Evolutionary conservation across 106 monocot species (phyloP), one percentile per base, ranked within the genome.

Genomic region (Hemerocallis citrina): DNA sequence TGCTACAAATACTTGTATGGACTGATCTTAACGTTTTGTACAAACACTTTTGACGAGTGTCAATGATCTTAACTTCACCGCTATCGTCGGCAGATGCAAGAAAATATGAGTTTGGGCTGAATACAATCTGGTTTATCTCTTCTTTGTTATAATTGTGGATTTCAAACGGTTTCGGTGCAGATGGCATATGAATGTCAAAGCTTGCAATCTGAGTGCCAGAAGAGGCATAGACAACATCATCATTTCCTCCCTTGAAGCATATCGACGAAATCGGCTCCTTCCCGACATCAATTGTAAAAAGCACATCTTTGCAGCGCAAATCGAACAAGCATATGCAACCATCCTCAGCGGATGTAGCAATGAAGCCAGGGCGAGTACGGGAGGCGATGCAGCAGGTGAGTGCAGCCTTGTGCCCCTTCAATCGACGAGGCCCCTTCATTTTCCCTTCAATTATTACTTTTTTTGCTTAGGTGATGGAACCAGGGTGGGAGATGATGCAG

Each of bases 61-160:
- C 75, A 72, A 84, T 67, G 7, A 84, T 79, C 84, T 92, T 92
- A 34, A 84, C 75, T 45, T 92, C 92, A 36, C 92, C 92, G 68
- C 80, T 80, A 51, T 92, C 92, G 79, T 92, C 92, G 49, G 83
- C 87, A 72, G 87, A 80, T 67, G 92, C 92, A 47, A 92, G 84
- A 74, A 84, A 87, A 65, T 74, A 69, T 40, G 84, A 85, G 29
- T 74, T 92, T 11, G 77, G 42, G 72, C 77, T 80, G 42, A 87
- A 77, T 54, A 72, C 46, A 61, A 92, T 86, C 87, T 92, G 75
- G 64, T 81, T 87, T 60, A 92, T 87, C 57, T 92, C 87, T 33
- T 92, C 87, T 77, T 83, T 92, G 47, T 92, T 92, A 44, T 75
- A 78, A 55, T 74, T 81, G 67, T 92, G 87, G 29, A 40, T 83